Conservation (phyloP, 2,329 filamentous ascomycete genomes). For the Cladophialophora yegresii region DNA sequence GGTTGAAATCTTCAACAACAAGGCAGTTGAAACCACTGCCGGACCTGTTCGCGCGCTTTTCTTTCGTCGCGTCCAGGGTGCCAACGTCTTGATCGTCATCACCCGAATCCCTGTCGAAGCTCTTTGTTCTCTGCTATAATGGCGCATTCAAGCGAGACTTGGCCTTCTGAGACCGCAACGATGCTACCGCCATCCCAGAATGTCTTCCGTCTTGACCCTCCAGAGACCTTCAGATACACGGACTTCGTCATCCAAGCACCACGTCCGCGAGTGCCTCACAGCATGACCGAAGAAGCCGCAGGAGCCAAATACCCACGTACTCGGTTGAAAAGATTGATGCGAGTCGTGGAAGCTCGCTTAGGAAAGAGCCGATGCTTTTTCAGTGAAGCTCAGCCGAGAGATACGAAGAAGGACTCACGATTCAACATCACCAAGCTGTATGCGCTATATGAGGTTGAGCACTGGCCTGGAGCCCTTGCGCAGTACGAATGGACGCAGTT, state of each 20-base stretch:
- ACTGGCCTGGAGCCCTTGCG: slow-evolving; percentile 24
- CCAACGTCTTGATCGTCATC: neutral
- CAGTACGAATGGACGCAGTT: slow-evolving; percentile 28
- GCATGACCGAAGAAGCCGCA: slow-evolving; percentile 4
- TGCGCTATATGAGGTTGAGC: slow-evolving; percentile 26
- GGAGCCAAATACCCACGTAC: slow-evolving; percentile 4
- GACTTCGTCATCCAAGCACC: slow-evolving; percentile 27
- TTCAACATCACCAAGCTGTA: slow-evolving; percentile 25
- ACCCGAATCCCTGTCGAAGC: neutral
- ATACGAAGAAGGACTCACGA: slow-evolving; percentile 10
- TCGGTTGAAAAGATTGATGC: slow-evolving; percentile 16
- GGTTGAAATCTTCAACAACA: neutral
- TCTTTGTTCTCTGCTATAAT: neutral
- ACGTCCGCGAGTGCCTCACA: slow-evolving; percentile 5
- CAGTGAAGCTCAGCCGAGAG: neutral
- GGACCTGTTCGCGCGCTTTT: neutral
- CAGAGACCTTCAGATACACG: slow-evolving; percentile 12
- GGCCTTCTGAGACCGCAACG: neutral
- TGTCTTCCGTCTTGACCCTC: slow-evolving; percentile 18
- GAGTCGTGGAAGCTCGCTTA: slow-evolving; percentile 12
- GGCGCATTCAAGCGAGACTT: neutral
- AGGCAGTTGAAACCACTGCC: neutral
- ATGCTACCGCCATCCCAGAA: slow-evolving; percentile 8
- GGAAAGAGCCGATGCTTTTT: slow-evolving; percentile 21
- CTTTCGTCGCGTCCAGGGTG: neutral